Evolutionary conservation across 2,329 filamentous ascomycete species (phyloP).

Genomic region (Fusarium virguliforme): DNA sequence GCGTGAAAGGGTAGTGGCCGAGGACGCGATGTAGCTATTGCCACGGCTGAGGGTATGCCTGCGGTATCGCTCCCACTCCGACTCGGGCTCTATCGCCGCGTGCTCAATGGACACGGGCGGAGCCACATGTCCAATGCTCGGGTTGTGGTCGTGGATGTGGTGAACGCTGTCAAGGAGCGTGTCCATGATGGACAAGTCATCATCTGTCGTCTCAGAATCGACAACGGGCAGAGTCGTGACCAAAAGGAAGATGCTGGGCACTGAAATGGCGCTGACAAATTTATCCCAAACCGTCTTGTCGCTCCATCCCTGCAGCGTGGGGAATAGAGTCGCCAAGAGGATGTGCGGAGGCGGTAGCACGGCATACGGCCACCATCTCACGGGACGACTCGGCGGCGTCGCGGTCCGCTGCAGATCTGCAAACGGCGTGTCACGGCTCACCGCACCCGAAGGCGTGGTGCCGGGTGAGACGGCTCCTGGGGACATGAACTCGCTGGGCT

Average conservation of each 20-base stretch:
- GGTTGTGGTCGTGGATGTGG: slow-evolving; percentile 49
- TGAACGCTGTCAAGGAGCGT: slow-evolving; percentile 52
- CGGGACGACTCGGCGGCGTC: slow-evolving; percentile 61
- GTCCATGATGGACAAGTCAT: slow-evolving; percentile 48
- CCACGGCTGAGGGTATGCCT: slow-evolving; percentile 60
- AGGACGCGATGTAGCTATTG: slow-evolving; percentile 45
- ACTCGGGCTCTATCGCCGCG: slow-evolving; percentile 60
- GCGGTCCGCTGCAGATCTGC: slow-evolving; percentile 59
- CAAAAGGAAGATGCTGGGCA: slow-evolving; percentile 91
- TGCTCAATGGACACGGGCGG: slow-evolving; percentile 58
- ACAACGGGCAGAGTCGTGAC: slow-evolving; percentile 94
- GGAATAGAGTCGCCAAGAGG: slow-evolving; percentile 84
- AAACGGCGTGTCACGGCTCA: slow-evolving; percentile 65
- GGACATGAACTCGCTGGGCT: slow-evolving; percentile 71
- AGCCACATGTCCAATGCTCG: slow-evolving; percentile 52
- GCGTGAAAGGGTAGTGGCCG: slow-evolving; percentile 38
- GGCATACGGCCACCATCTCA: slow-evolving; percentile 87
- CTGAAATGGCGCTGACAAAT: slow-evolving; percentile 83
- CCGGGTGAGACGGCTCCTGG: slow-evolving; percentile 57
- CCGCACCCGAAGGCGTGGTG: slow-evolving; percentile 60
- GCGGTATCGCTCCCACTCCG: slow-evolving; percentile 73
- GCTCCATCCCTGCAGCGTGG: slow-evolving; percentile 86
- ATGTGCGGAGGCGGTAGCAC: slow-evolving; percentile 81
- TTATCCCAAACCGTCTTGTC: slow-evolving; percentile 90
- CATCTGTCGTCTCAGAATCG: slow-evolving; percentile 75